Base-by-base conservation (phyloP, 208 protist genomes). In the Jaenimonas drosophilae region DNA sequence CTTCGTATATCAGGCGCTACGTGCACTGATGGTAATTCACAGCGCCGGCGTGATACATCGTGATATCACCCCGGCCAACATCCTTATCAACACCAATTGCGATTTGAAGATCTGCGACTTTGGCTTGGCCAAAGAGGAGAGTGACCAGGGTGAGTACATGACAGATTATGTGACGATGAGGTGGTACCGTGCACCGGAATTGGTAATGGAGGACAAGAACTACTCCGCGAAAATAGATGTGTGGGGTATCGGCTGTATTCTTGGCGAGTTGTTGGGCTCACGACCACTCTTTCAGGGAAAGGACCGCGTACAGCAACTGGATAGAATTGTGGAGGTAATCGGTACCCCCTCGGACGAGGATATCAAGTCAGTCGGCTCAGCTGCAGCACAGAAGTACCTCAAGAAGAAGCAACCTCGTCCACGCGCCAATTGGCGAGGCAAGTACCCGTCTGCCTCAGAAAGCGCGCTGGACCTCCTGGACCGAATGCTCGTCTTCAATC, bases 101-200 rank as follows among this genome's bases (percentile, higher is more conserved):
- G 94, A 97, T 47, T 56, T 98, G 12, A 98, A 97, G 73, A 96
- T 98, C 41, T 94, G 88, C 49, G 95, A 98, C 74, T 96, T 97
- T 63, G 92, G 90, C 1, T 74, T 96, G 20, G 83, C 88, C 11
- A 87, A 89, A 63, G 83, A 91, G 48, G 81, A 88, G 54, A 77
- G 64, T 33, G 77, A 92, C 34, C 76, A 90, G 49, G 84, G 71
- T 4, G 76, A 91, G 45, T 73, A 91, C 64, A 91, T 95, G 83
- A 96, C 91, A 17, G 88, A 96, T 57, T 96, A 96, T 64, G 91
- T 96, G 48, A 94, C 86, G 28, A 96, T 94, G 83, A 75, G 92
- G 6, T 97, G 92, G 92, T 97, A 97, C 71, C 82, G 90, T 12
- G 88, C 92, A 2, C 92, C 92, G 6, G 89, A 96, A 60, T 63